Conservation (phyloP, 495 filamentous ascomycete species). For the Sporormia fimetaria region DNA sequence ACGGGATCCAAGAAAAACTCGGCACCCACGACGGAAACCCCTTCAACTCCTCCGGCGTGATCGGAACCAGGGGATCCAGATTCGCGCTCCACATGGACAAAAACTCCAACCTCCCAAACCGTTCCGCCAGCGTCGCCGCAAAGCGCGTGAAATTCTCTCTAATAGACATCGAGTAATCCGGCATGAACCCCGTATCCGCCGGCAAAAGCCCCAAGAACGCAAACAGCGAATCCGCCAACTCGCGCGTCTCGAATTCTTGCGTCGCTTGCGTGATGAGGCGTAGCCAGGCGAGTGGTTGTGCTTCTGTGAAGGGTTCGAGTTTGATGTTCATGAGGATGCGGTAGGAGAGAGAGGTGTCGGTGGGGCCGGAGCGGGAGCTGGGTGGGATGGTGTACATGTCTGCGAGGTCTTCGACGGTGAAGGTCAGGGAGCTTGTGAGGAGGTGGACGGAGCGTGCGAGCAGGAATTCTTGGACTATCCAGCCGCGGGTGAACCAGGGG, state of each 20-base stretch:
- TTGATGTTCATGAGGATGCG: slow-evolving; percentile 2
- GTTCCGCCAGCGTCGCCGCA: not conserved
- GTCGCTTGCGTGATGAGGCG: not conserved
- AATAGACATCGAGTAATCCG: not conserved
- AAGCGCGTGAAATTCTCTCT: slow-evolving; percentile 6
- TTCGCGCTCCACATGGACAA: slow-evolving; percentile 4
- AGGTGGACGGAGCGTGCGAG: not conserved
- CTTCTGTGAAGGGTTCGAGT: slow-evolving; percentile 1
- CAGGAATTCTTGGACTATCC: slow-evolving; percentile 5
- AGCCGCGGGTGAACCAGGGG: slow-evolving; percentile 3
- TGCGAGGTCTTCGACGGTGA: not conserved
- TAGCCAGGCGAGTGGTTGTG: slow-evolving; percentile 1
- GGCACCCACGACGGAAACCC: slow-evolving; percentile 5
- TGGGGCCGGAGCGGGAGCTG: not conserved
- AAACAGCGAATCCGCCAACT: not conserved
- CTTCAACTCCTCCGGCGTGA: slow-evolving; percentile 1
- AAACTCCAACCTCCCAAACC: slow-evolving; percentile 3
- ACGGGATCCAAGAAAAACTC: not conserved
- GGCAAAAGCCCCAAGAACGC: slow-evolving; percentile 1
- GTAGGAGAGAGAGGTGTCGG: not conserved
- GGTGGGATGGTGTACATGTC: not conserved
- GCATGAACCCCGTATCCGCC: not conserved
- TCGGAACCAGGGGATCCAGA: not conserved
- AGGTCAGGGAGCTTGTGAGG: not conserved
- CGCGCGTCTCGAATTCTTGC: not conserved